phyloP scores from a whole-genome alignment of 2,329 filamentous ascomycete genomes.

The Colletotrichum sp. region DNA sequence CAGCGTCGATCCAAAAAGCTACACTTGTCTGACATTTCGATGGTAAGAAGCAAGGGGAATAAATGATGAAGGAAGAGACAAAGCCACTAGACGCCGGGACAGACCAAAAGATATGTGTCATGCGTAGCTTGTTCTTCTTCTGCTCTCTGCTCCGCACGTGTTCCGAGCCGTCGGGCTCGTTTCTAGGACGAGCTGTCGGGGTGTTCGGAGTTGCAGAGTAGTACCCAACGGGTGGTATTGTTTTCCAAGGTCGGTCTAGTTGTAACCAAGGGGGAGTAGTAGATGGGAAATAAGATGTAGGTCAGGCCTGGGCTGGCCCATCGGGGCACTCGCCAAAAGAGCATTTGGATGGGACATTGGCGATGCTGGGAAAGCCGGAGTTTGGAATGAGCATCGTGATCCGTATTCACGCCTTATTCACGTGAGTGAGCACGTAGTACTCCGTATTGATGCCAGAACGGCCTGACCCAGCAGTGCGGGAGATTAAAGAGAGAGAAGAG shows the following conservation, averaged over 20 bases:
- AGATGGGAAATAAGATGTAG: background rate
- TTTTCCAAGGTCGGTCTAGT: background rate
- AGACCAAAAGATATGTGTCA: background rate
- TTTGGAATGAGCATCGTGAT: background rate
- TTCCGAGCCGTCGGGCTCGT: background rate
- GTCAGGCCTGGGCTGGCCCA: background rate
- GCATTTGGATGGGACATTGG: background rate
- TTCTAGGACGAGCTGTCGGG: background rate
- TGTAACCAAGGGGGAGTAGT: background rate
- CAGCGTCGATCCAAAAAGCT: background rate
- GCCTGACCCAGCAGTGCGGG: background rate
- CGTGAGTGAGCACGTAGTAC: background rate
- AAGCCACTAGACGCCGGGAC: background rate
- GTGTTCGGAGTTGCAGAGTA: background rate
- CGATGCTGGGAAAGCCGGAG: background rate
- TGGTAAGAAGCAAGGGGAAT: conserved; percentile 11
- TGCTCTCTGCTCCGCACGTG: background rate
- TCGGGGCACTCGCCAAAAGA: background rate
- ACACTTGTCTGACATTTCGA: background rate
- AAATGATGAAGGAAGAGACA: background rate
- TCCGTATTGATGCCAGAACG: background rate
- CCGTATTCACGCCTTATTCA: background rate
- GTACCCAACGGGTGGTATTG: background rate
- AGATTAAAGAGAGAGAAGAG: background rate
- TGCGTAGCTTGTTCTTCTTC: background rate